Evolutionary conservation across 768 basidiomycete genomes (phyloP).

Genomic region (Auriscalpium vulgare): DNA sequence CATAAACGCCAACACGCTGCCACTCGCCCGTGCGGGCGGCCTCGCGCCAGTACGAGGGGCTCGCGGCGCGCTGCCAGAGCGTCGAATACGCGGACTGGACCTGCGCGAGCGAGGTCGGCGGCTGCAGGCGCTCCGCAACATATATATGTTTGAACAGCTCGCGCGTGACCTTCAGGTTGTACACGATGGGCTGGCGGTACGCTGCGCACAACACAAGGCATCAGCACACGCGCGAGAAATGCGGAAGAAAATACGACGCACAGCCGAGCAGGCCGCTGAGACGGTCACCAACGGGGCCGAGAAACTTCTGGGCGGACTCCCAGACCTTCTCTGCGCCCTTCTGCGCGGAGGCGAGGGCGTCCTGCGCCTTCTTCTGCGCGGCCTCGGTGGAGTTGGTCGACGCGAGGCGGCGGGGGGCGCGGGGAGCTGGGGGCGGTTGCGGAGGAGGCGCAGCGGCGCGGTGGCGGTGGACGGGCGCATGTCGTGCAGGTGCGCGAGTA

Average conservation of each 20-base stretch:
- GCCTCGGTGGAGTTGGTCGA: slow-evolving; percentile 26
- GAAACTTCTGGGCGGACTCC: slow-evolving; percentile 38
- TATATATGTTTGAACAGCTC: slow-evolving; percentile 58
- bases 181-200: slow-evolving; percentile 69
- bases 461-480: not conserved
- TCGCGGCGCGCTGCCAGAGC: slow-evolving; percentile 54
- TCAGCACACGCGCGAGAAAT: not conserved
- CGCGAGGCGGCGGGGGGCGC: slow-evolving; percentile 2
- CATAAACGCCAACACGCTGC: slow-evolving; percentile 63
- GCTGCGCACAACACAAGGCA: slow-evolving; percentile 28
- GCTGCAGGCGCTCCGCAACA: slow-evolving; percentile 47
- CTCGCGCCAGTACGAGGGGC: slow-evolving; percentile 53
- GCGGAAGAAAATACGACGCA: slow-evolving; percentile 22
- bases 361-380: slow-evolving; percentile 65
- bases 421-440: slow-evolving; percentile 1
- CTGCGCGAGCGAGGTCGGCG: slow-evolving; percentile 50
- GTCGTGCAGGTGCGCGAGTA: too few species aligned
- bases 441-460: not conserved
- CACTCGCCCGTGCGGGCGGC: slow-evolving; percentile 57
- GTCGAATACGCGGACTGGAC: slow-evolving; percentile 54
- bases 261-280: slow-evolving; percentile 51
- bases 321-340: slow-evolving; percentile 48
- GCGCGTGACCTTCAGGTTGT: slow-evolving; percentile 71
- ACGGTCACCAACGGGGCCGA: slow-evolving; percentile 44
- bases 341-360: slow-evolving; percentile 51